Evolutionary conservation across 2,329 filamentous ascomycete genomes (phyloP).

Genomic region (Fusarium hostae): DNA sequence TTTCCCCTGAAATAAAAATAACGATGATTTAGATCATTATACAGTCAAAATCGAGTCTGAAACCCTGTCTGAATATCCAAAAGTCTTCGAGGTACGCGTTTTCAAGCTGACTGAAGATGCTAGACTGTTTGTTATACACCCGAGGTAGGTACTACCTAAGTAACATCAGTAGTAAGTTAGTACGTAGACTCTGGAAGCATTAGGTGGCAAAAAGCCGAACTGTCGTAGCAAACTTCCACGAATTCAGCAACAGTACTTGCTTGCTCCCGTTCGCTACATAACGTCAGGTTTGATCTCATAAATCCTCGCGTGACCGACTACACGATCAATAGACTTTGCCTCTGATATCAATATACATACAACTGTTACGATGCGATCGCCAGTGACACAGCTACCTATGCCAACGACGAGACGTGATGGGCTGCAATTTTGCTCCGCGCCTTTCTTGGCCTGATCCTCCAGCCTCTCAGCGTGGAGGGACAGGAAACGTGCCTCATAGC

Average conservation of each 20-base stretch:
- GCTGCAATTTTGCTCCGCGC: constrained; percentile 4
- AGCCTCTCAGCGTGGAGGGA: constrained; percentile 34
- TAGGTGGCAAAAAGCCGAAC: not conserved
- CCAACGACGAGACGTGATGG: constrained; percentile 8
- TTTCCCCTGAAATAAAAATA: not conserved
- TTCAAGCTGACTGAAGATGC: not conserved
- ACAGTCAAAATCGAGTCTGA: not conserved
- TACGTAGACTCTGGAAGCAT: not conserved
- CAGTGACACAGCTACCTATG: constrained; percentile 8
- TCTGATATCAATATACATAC: not conserved
- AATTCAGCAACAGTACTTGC: not conserved
- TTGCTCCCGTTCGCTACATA: not conserved
- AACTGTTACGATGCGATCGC: not conserved
- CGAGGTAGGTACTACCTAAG: no score
- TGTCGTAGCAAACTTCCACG: not conserved
- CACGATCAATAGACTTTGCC: constrained; percentile 16
- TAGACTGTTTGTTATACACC: not conserved
- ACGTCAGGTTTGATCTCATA: not conserved
- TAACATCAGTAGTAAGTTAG: no score
- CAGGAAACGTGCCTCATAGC: constrained; percentile 33
- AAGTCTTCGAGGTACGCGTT: not conserved
- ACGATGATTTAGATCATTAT: not conserved
- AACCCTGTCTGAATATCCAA: not conserved
- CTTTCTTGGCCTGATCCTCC: constrained; percentile 13
- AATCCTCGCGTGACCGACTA: constrained; percentile 17